phyloP scores from a whole-genome alignment of 768 basidiomycete species.

The Tulasnella sp. region DNA sequence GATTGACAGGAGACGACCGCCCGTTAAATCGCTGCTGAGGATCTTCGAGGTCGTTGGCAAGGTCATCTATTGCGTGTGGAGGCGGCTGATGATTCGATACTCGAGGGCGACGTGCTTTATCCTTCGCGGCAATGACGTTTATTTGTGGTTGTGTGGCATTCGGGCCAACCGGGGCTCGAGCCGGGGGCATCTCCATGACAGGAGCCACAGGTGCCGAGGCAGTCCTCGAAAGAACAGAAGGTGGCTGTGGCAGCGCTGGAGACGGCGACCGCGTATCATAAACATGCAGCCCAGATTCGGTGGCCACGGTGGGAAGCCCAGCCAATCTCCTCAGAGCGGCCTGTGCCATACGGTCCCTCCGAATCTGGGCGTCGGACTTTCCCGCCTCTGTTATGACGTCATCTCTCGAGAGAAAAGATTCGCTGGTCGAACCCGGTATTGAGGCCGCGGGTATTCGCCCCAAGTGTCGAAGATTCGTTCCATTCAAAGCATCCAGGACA shows the following conservation, averaged over 20 bases:
- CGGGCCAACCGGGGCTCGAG: no score
- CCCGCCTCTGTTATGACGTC: neutral
- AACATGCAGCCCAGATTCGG: no score
- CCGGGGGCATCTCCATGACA: no score
- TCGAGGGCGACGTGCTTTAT: neutral
- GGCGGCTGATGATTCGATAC: slow-evolving; percentile 15
- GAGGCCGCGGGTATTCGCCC: neutral
- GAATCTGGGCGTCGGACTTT: neutral
- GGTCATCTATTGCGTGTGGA: slow-evolving; percentile 10
- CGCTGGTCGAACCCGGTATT: neutral
- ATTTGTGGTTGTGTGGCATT: no score
- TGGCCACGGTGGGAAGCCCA: no score
- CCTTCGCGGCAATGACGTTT: neutral
- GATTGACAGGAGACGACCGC: neutral
- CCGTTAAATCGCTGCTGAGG: neutral
- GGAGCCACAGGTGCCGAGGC: no score
- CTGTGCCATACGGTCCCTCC: neutral
- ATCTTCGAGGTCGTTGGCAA: slow-evolving; percentile 9
- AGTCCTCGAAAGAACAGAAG: no score
- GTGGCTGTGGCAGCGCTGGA: no score
- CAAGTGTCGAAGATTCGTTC: neutral
- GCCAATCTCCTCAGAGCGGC: neutral
- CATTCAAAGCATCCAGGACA: neutral
- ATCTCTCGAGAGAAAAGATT: neutral
- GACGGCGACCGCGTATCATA: no score